A percentile compares a stretch with the other conserved stretches of the same genome.
Conservation (phyloP, 2,329 filamentous ascomycete species). For the Diaporthe ilicicola region DNA sequence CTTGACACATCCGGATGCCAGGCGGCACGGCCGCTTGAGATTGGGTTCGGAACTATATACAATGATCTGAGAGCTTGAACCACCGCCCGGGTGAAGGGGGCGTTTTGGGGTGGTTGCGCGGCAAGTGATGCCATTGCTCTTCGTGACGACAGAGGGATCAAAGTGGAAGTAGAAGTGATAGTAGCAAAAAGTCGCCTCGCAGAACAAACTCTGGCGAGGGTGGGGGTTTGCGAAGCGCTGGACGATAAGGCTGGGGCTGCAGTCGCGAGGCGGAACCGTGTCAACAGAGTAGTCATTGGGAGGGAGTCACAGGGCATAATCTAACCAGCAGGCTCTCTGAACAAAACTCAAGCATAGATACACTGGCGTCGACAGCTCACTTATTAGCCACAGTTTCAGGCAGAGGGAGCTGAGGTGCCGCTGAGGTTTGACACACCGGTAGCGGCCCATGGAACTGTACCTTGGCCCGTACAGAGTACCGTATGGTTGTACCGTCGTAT, state of each 20-base stretch:
- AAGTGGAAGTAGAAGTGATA: background rate
- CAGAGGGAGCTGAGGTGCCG: background rate
- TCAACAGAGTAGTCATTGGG: background rate
- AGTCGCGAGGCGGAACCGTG: background rate
- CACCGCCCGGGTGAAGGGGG: constrained; percentile 65
- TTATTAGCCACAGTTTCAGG: background rate
- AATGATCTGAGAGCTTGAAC: constrained; percentile 82
- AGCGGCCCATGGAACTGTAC: background rate
- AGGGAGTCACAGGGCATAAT: no score
- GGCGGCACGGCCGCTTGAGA: background rate
- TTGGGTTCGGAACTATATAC: constrained; percentile 57
- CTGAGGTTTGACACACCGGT: background rate
- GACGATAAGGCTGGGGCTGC: background rate
- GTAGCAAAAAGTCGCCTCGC: background rate
- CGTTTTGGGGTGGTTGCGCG: constrained; percentile 29
- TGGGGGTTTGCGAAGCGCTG: background rate
- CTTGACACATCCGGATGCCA: background rate
- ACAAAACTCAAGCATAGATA: background rate
- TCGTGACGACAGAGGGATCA: background rate
- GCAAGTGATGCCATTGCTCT: constrained; percentile 23
- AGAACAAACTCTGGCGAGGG: background rate
- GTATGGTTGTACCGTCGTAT: background rate
- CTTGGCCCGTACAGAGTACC: no score
- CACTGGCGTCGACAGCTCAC: background rate
- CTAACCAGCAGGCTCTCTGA: no score